A percentile compares a stretch with the other conserved stretches of the same genome.
These are phyloP conservation scores for Malassezia obtusa DNA, from an alignment of 1,284 basidiomycete species.

Conservation along the genomic window DNA sequence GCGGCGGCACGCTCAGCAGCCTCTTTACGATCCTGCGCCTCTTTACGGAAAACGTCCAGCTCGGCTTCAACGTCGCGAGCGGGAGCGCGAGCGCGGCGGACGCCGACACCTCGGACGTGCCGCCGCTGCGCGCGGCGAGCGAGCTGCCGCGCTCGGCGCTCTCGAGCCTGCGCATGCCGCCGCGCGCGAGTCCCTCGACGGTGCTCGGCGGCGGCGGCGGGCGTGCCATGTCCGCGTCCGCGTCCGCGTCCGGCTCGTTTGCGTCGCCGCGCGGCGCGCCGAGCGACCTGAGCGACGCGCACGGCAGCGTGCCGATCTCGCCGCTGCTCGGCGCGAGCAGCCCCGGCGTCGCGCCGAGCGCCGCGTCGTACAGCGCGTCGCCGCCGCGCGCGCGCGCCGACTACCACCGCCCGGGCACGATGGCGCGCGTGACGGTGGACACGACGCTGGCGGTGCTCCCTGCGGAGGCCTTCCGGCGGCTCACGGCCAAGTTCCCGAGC, in stretches of 20 bases:
- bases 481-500: slow-evolving; percentile 88
- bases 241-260: background rate
- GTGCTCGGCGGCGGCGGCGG: background rate
- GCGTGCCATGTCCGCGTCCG: too few species aligned
- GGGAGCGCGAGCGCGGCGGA: background rate
- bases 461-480: slow-evolving; percentile 82
- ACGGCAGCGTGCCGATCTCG: background rate
- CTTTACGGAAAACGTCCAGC: slow-evolving; percentile 92
- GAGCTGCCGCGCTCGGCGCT: slow-evolving; percentile 15
- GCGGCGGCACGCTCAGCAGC: slow-evolving; percentile 69
- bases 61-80: slow-evolving; percentile 53
- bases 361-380: background rate
- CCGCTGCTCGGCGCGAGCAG: background rate
- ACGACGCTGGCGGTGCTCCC: slow-evolving; percentile 97
- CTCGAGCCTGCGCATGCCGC: background rate
- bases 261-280: background rate
- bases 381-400: background rate
- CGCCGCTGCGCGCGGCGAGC: background rate
- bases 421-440: slow-evolving; percentile 83
- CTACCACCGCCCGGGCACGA: slow-evolving; percentile 39
- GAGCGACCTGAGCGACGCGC: background rate
- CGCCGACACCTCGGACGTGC: background rate
- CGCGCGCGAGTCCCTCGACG: background rate
- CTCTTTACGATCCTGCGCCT: slow-evolving; percentile 88
- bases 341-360: background rate